These are phyloP conservation scores for Lophiostoma macrostomum DNA, from an alignment of 495 filamentous ascomycete genomes.

Conservation along the genomic window DNA sequence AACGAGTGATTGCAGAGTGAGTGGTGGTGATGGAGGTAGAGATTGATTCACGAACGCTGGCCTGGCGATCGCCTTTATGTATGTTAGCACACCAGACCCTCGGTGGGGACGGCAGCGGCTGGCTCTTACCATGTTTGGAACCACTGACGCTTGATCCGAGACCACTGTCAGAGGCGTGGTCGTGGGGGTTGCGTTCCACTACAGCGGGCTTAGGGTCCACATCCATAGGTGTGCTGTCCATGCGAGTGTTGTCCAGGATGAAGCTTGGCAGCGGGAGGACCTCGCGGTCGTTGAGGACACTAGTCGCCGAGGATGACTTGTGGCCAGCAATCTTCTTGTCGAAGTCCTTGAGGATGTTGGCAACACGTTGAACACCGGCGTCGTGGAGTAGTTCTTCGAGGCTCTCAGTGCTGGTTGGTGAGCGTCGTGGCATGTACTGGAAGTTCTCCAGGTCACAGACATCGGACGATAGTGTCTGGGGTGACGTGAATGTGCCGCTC, in stretches of 20 bases:
- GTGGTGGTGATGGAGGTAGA: constrained; percentile 27
- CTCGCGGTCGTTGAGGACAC: constrained; percentile 40
- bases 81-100: constrained; percentile 20
- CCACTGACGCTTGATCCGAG: constrained; percentile 56
- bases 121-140: constrained; percentile 37
- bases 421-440: constrained; percentile 55
- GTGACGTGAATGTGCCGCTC: constrained; percentile 61
- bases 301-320: constrained; percentile 26
- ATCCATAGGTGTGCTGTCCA: constrained; percentile 40
- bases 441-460: constrained; percentile 45
- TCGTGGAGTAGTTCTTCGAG: constrained; percentile 40
- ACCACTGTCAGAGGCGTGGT: constrained; percentile 62
- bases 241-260: constrained; percentile 31
- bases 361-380: constrained; percentile 33
- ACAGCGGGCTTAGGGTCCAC: constrained; percentile 30
- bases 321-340: constrained; percentile 37
- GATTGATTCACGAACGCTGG: constrained; percentile 33
- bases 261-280: constrained; percentile 42
- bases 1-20: constrained; percentile 47
- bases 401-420: constrained; percentile 60
- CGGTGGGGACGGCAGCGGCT: neutral
- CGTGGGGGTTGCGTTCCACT: constrained; percentile 45
- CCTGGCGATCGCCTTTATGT: constrained; percentile 31
- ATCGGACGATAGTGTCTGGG: constrained; percentile 45
- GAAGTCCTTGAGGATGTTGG: constrained; percentile 37